Evolutionary conservation across 2,329 filamentous ascomycete genomes (phyloP).

Genomic region (Arthrobotrys sphaeroides): DNA sequence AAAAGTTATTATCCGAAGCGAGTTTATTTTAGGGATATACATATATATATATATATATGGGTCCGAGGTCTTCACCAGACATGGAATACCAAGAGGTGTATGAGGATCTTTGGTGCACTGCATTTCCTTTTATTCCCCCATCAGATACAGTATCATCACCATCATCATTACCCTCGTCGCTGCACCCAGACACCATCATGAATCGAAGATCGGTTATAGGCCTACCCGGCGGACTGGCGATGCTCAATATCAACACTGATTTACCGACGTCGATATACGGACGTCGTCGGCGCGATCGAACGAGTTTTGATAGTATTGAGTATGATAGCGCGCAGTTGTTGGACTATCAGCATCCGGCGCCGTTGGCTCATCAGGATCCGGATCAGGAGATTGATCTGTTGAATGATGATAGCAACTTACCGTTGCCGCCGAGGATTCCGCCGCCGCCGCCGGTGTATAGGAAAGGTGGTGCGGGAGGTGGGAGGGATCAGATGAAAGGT

Average conservation of each 20-base stretch:
- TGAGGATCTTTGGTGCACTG: neutral
- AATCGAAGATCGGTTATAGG: conserved; percentile 14
- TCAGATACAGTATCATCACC: neutral
- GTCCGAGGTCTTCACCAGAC: neutral
- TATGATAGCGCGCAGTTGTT: neutral
- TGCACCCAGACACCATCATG: conserved; percentile 11
- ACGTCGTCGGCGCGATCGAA: neutral
- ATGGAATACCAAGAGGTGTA: neutral
- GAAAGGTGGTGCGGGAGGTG: too few species aligned
- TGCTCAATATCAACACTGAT: conserved; percentile 14
- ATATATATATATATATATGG: neutral
- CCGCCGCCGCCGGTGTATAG: neutral
- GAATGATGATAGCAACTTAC: conserved; percentile 9
- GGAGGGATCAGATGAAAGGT: conserved; percentile 1
- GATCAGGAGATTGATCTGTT: conserved; percentile 16
- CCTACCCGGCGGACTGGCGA: neutral
- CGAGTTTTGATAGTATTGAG: conserved; percentile 12
- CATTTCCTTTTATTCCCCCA: neutral
- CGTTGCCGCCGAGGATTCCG: neutral
- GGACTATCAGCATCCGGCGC: conserved; percentile 2
- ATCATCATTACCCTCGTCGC: neutral
- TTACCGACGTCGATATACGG: neutral
- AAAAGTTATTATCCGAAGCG: conserved; percentile 1
- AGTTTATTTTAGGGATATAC: neutral
- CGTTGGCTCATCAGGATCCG: conserved; percentile 10